Conservation (phyloP, 2,329 filamentous ascomycete genomes). For the Phoma sp. region DNA sequence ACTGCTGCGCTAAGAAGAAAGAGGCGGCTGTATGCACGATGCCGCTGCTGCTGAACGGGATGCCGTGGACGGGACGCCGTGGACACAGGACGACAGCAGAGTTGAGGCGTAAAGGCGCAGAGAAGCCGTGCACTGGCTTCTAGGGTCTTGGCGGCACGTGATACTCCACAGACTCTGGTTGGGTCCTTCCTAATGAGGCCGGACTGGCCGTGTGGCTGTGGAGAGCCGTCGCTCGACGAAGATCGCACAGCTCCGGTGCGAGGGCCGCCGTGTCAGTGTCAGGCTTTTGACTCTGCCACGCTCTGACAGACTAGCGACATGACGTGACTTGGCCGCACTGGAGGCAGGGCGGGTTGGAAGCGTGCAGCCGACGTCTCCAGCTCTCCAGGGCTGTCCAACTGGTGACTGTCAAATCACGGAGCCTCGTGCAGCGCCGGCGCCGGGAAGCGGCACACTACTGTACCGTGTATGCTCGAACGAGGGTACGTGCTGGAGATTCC, state of each 20-base stretch:
- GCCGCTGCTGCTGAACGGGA: slow-evolving; percentile 15
- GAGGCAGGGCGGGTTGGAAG: not conserved
- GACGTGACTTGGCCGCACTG: slow-evolving; percentile 1
- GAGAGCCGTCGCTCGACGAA: slow-evolving; percentile 3
- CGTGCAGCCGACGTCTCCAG: not conserved
- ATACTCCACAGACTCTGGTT: slow-evolving; percentile 3
- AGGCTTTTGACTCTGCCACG: not conserved
- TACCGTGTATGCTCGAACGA: not conserved
- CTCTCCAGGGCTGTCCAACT: not conserved
- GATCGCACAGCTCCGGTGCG: slow-evolving; percentile 2
- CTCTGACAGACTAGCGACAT: slow-evolving; percentile 2
- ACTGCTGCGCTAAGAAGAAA: slow-evolving; percentile 21
- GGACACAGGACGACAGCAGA: slow-evolving; percentile 6
- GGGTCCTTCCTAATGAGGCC: slow-evolving; percentile 10
- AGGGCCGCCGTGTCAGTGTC: slow-evolving; percentile 6
- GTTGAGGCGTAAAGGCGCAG: slow-evolving; percentile 7
- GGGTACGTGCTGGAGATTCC: not conserved
- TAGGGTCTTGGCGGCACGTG: slow-evolving; percentile 15
- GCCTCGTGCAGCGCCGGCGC: slow-evolving; percentile 4
- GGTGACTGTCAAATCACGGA: slow-evolving; percentile 4
- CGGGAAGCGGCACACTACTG: slow-evolving; percentile 5
- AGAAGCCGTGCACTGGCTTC: slow-evolving; percentile 8
- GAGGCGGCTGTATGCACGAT: slow-evolving; percentile 24
- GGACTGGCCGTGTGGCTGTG: not conserved
- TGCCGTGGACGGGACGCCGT: slow-evolving; percentile 11